These are phyloP conservation scores for Albizia julibrissin DNA, from an alignment of 306 rosid genomes.

Conservation along the genomic window DNA sequence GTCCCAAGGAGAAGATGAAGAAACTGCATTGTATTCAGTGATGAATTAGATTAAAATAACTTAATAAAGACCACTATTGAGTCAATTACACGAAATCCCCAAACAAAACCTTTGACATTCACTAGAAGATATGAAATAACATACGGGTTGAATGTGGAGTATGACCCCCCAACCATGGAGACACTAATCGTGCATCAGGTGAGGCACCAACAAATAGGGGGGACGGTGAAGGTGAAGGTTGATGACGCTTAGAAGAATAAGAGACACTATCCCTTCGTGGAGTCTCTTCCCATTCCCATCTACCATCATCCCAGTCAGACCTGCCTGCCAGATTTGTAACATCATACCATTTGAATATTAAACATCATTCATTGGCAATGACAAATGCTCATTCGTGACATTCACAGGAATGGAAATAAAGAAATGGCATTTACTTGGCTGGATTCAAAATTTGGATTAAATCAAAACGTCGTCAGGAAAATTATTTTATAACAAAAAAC, in stretches of 20 bases:
- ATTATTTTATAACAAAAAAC: neutral
- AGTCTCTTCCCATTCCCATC: conserved; percentile 97
- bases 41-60: conserved; percentile 28
- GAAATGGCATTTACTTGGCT: conserved; percentile 11
- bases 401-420: conserved; percentile 3
- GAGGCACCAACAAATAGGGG: conserved; percentile 94
- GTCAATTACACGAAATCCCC: conserved; percentile 23
- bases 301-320: conserved; percentile 94
- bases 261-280: conserved; percentile 74
- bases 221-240: conserved; percentile 90
- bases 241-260: conserved; percentile 61
- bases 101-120: neutral
- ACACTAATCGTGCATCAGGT: conserved; percentile 92
- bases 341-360: conserved; percentile 20
- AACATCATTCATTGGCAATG: neutral
- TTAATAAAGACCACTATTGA: conserved; percentile 23
- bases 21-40: conserved; percentile 50
- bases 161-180: conserved; percentile 90
- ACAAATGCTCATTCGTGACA: neutral
- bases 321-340: conserved; percentile 55
- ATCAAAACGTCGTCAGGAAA: neutral
- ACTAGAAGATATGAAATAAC: conserved; percentile 32
- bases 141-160: conserved; percentile 73
- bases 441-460: neutral
- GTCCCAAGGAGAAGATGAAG: conserved; percentile 89